Evolutionary conservation across 306 rosid genomes (phyloP).

Genomic region (Gillenia trifoliata): DNA sequence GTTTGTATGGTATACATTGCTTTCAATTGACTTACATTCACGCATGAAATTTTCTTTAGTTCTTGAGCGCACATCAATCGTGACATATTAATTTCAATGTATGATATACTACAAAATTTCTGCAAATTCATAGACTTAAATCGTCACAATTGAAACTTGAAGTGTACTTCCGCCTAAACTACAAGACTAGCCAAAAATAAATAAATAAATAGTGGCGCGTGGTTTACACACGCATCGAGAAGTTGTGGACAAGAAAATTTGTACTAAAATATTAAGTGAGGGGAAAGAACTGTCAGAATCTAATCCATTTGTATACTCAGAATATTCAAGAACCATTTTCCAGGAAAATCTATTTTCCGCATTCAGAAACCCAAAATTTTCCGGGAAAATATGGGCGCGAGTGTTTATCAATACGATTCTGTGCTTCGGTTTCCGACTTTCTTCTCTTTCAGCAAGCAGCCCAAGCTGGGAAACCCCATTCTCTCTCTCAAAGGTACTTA

Average conservation of each 20-base stretch:
- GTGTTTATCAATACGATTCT: constrained; percentile 16
- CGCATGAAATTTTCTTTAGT: too few species aligned
- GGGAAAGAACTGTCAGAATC: not conserved
- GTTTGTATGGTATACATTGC: too few species aligned
- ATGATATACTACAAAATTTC: too few species aligned
- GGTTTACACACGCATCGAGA: constrained; percentile 2
- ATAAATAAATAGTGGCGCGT: constrained; percentile 19
- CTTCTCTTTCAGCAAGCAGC: constrained; percentile 23
- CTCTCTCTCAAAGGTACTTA: constrained; percentile 41
- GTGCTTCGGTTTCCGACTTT: constrained; percentile 30
- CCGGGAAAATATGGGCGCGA: constrained; percentile 32
- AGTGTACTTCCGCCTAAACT: too few species aligned
- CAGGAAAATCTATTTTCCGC: not conserved
- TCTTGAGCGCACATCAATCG: too few species aligned
- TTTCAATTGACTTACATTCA: too few species aligned
- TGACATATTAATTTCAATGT: too few species aligned
- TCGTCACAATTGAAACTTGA: too few species aligned
- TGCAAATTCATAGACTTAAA: too few species aligned
- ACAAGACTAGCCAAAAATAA: not conserved
- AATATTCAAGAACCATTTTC: not conserved
- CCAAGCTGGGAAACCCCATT: constrained; percentile 30
- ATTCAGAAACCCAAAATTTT: constrained; percentile 10
- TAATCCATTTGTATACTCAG: not conserved
- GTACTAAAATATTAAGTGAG: not conserved
- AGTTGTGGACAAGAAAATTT: constrained; percentile 30